Base-by-base conservation (phyloP, 2,329 filamentous ascomycete species). In the Triangularia verruculosa region DNA sequence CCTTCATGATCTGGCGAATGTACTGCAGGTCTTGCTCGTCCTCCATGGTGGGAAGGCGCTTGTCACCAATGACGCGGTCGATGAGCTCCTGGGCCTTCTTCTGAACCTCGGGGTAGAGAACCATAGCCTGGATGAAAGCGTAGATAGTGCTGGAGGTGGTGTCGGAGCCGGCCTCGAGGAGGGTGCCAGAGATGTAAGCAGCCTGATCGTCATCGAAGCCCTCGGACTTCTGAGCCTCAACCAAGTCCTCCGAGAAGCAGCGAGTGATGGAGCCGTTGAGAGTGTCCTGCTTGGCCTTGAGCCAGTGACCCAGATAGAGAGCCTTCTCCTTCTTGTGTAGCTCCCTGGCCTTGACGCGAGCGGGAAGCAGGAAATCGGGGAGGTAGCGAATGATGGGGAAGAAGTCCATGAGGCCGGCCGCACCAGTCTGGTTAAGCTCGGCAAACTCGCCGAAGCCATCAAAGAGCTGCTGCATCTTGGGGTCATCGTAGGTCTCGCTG, bases 101-200 rank as follows among this genome's bases (percentile, higher is more conserved):
- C 64, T 82, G 80, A 0, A 81, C 78, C 9, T 74, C 76, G 7
- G 72, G 72, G 39, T 78, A 78, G 8, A 79, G 72, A 2, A 74
- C 54, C 80, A 84, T 82, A 5, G 82, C 83, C 20, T 79, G 73
- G 1, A 81, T 71, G 64, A 83, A 80, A 4, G 72, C 75, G 28
- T 76, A 71, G 4, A 83, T 73, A 0, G 74, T 78, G 30, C 72
- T 71, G 32, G 75, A 74, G 1, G 78, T 79, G 1, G 80, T 83
- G 69, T 80, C 81, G 6, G 77, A 76, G 20, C 74, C 79, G 7
- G 73, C 79, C 32, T 77, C 76, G 17, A 78, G 75, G 0, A 78
- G 70, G 1, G 75, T 74, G 12, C 76, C 76, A 0, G 72, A 70
- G 25, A 75, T 73, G 60, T 76, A 77, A 15, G 69, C 66, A 58